Evolutionary conservation across 495 filamentous ascomycete species (phyloP), one percentile per base, ranked within the genome.

Genomic region (Xanthoparmelia taractica): DNA sequence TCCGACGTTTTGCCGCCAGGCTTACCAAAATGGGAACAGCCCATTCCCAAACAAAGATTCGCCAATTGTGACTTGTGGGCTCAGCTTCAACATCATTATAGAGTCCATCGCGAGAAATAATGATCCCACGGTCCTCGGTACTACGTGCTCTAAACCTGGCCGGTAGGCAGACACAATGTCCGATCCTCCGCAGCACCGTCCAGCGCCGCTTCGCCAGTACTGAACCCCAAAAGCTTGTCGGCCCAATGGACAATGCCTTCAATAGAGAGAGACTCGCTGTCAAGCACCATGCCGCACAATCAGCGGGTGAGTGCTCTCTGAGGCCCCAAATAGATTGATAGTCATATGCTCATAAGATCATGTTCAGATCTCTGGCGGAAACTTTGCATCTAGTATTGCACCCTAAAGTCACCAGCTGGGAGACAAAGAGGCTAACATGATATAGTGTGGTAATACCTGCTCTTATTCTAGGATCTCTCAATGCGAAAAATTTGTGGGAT

Each of bases 401-500:
- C 57, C n/a, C 63, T 60, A 54, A 65, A 34, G 31, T 47, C 13
- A 13, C 20, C 18, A 37, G 12, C 20, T 20, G 20, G 15, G 55
- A n/a, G 37, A 50, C 11, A 58, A 47, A 48, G 52, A 0, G 59
- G 59, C 58, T 64, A 54, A 63, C 63, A 54, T 31, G 45, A 7
- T 12, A 64, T 68, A 95, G 91, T 71, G 82, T 77, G 70, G 78
- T 87, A 47, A 76, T 87, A 67, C 90, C 91, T 57, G 76, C 73
- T 74, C 79, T 97, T 63, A 78, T 89, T 66, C 75, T 90, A 67
- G 84, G 87, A 52, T 74, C 78, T 63, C 69, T 84, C 70, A 97
- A 96, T 75, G 90, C 93, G 70, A 94, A 90, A 73, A 85, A 82
- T 74, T 85, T 94, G 63, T 97, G 91, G 91, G 83, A 81, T 64